These are phyloP conservation scores for Lachancea fermentati DNA, from an alignment of 805 yeast species.

Conservation along the genomic window DNA sequence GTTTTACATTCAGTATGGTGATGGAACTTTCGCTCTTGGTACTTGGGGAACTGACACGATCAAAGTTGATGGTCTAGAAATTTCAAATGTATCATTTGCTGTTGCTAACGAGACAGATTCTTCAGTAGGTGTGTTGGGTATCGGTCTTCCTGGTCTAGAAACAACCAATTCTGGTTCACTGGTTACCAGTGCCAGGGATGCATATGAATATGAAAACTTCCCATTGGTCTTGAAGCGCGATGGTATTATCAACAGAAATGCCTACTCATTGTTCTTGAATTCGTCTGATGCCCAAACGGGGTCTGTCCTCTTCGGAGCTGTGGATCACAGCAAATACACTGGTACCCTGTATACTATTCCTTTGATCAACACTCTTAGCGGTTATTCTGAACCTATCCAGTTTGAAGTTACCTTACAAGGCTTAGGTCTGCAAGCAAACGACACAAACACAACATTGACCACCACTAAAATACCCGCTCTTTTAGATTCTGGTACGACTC, in stretches of 20 bases:
- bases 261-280: constrained; percentile 61
- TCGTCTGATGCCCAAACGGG: constrained; percentile 40
- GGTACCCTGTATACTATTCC: constrained; percentile 50
- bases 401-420: constrained; percentile 30
- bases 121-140: constrained; percentile 63
- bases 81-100: constrained; percentile 59
- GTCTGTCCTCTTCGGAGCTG: constrained; percentile 64
- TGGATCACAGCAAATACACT: constrained; percentile 55
- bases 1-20: constrained; percentile 49
- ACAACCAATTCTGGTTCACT: constrained; percentile 41
- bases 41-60: constrained; percentile 51
- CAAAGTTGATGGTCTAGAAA: constrained; percentile 42
- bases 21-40: constrained; percentile 41
- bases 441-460: constrained; percentile 19
- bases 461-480: constrained; percentile 34
- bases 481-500: constrained; percentile 52
- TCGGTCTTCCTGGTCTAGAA: constrained; percentile 68
- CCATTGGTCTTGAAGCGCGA: constrained; percentile 55
- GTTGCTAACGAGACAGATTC: constrained; percentile 64
- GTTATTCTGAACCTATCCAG: constrained; percentile 16
- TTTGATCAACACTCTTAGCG: constrained; percentile 37
- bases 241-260: constrained; percentile 50
- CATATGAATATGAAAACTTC: constrained; percentile 54
- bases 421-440: constrained; percentile 27
- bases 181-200: constrained; percentile 10